phyloP scores from a whole-genome alignment of 495 filamentous ascomycete genomes.

The Aspergillus hancockii region DNA sequence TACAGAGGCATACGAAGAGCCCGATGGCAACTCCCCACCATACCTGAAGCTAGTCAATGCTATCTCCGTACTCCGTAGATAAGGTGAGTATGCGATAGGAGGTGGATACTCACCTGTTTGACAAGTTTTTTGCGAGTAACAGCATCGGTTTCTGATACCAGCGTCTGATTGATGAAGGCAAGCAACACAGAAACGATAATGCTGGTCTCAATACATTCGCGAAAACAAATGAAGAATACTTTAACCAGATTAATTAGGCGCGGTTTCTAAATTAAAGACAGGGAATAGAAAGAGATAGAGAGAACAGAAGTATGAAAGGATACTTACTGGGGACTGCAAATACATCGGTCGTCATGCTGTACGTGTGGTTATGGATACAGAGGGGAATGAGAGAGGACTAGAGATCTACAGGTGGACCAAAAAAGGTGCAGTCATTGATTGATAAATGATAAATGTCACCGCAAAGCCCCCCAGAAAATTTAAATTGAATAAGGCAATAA shows the following conservation, averaged over 20 bases:
- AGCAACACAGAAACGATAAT: slow-evolving; percentile 83
- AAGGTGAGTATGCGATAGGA: not conserved
- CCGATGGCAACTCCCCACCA: slow-evolving; percentile 69
- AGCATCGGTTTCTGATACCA: slow-evolving; percentile 58
- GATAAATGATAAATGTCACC: too few relatives aligned
- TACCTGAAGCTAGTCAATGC: not conserved
- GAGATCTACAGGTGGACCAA: not conserved
- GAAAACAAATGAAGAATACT: slow-evolving; percentile 86
- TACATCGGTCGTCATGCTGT: slow-evolving; percentile 32
- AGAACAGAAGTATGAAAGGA: slow-evolving; percentile 73
- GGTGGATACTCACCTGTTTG: slow-evolving; percentile 55
- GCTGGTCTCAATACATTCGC: slow-evolving; percentile 77
- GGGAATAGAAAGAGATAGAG: slow-evolving; percentile 54
- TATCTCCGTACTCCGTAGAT: too few relatives aligned
- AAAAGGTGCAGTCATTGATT: not conserved
- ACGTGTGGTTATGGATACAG: not conserved
- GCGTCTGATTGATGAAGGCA: slow-evolving; percentile 77
- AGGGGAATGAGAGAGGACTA: not conserved
- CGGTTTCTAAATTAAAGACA: not conserved
- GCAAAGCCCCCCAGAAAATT: too few relatives aligned
- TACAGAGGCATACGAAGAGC: slow-evolving; percentile 63
- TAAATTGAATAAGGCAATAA: not conserved
- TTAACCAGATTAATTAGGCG: not conserved
- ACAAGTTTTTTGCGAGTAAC: slow-evolving; percentile 66
- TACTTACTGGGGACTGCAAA: slow-evolving; percentile 49